Conservation (phyloP, 371 early-diverging fungal genomes). For the Zychaea mexicana region DNA sequence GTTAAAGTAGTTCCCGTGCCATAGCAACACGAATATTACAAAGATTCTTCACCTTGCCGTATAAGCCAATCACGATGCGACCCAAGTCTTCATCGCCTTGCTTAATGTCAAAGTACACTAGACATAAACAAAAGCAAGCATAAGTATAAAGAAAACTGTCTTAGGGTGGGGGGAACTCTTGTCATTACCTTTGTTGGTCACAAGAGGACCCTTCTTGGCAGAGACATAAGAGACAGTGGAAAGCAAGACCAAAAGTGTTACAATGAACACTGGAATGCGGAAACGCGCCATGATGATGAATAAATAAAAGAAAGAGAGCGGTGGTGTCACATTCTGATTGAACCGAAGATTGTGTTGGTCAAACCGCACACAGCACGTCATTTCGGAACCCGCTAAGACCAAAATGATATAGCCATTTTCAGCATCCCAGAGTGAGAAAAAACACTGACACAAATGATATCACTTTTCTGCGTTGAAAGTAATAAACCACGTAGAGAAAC, state of each 20-base stretch:
- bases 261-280: constrained; percentile 32
- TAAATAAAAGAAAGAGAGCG: constrained; percentile 8
- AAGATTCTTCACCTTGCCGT: constrained; percentile 56
- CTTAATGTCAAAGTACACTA: constrained; percentile 91
- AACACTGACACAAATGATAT: too few relatives aligned
- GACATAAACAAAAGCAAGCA: constrained; percentile 30
- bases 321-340: too few relatives aligned
- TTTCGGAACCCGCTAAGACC: too few relatives aligned
- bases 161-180: too few relatives aligned
- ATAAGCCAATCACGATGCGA: constrained; percentile 84
- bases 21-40: not conserved
- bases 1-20: not conserved
- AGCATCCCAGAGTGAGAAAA: too few relatives aligned
- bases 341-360: too few relatives aligned
- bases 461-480: too few relatives aligned
- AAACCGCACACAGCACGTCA: too few relatives aligned
- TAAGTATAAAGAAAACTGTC: not conserved
- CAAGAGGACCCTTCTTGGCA: constrained; percentile 47
- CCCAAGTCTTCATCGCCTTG: constrained; percentile 84
- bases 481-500: too few relatives aligned
- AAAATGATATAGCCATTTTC: too few relatives aligned
- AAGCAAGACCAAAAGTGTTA: constrained; percentile 37
- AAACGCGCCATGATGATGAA: constrained; percentile 41
- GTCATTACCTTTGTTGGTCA: constrained; percentile 47
- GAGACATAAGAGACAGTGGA: constrained; percentile 39